Evolutionary conservation across 352 stramenopile species (phyloP).

Genomic region (Globisporangium nunn): DNA sequence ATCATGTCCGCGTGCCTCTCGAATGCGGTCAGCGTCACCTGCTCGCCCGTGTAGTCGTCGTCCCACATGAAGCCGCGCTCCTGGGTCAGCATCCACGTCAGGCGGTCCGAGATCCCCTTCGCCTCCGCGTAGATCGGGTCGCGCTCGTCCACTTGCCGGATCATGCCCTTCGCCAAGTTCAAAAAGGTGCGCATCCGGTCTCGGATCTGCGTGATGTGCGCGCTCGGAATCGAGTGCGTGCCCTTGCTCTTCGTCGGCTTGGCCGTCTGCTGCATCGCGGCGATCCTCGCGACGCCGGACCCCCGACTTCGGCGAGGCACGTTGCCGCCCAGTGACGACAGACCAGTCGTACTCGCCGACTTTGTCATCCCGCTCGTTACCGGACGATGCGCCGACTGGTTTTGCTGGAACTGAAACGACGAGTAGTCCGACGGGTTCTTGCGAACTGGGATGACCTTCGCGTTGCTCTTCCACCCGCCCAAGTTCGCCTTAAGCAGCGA

Average conservation of each 20-base stretch:
- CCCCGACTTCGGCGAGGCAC: slow-evolving; percentile 74
- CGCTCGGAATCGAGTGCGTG: slow-evolving; percentile 68
- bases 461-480: slow-evolving; percentile 63
- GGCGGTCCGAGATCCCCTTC: slow-evolving; percentile 89
- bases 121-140: slow-evolving; percentile 81
- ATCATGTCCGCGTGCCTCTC: slow-evolving; percentile 77
- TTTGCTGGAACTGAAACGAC: slow-evolving; percentile 76
- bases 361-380: slow-evolving; percentile 61
- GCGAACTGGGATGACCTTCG: slow-evolving; percentile 76
- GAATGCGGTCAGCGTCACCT: slow-evolving; percentile 86
- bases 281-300: slow-evolving; percentile 75
- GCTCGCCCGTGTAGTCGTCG: slow-evolving; percentile 94
- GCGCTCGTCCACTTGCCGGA: slow-evolving; percentile 68
- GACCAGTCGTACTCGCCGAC: slow-evolving; percentile 81
- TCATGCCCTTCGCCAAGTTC: slow-evolving; percentile 88
- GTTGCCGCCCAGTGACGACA: slow-evolving; percentile 66
- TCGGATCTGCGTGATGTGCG: slow-evolving; percentile 88
- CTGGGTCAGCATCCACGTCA: slow-evolving; percentile 95
- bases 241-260: slow-evolving; percentile 50
- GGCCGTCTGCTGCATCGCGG: slow-evolving; percentile 65
- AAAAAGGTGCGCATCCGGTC: slow-evolving; percentile 94
- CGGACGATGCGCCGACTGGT: slow-evolving; percentile 38
- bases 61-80: slow-evolving; percentile 98
- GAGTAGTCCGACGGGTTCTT: slow-evolving; percentile 82
- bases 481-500: slow-evolving; percentile 63